Base-by-base conservation (phyloP, 345 rosid genomes). In the Salix brachista region DNA sequence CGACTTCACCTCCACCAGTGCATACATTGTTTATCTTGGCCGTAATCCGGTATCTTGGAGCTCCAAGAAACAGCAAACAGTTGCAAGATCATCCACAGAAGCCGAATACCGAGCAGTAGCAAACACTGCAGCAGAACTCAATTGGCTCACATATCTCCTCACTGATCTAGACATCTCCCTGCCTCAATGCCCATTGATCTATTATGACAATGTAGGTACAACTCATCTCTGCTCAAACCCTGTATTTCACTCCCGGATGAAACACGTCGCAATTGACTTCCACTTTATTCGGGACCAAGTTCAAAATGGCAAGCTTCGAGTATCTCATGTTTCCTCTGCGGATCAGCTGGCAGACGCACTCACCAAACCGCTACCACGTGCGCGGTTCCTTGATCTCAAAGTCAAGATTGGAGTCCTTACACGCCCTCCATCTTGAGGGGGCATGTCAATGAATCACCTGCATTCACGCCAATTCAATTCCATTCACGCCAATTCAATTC, bases 331-430 rank as follows among this genome's bases (percentile, higher is more conserved):
- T 5, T 36, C 39, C 6, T 36, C 39, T 0, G 39, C 39, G 2
- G 39, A 36, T 6, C 39, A 36, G 39, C 8, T 36, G 1, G 39
- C 39, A 5, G 39, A 36, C 2, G 7, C 7, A 5, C 8, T 36
- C 8, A 36, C 39, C 7, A 36, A 36, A 36, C 39, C 39, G 6
- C 1, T 36, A 1, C 39, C 39, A 5, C 39, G 39, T 5, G 1
- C 39, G 1, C 8, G 6, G 0, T 36, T 36, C 7, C 8, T 5
- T 6, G 7, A 5, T 36, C 7, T 36, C 1, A 0, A 1, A 0
- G 8, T 1, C 39, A 36, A 36, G 39, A 36, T 36, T 36, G 39
- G 39, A 6, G 7, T 36, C 8, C 7, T 7, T 36, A 5, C 7
- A 5, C 39, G 39, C 7, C 1, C 7, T 1, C 39, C 7, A 36